Evolutionary conservation across 495 filamentous ascomycete species (phyloP), one percentile per base, ranked within the genome.

Genomic region (Podospora bellae-mahoneyi): DNA sequence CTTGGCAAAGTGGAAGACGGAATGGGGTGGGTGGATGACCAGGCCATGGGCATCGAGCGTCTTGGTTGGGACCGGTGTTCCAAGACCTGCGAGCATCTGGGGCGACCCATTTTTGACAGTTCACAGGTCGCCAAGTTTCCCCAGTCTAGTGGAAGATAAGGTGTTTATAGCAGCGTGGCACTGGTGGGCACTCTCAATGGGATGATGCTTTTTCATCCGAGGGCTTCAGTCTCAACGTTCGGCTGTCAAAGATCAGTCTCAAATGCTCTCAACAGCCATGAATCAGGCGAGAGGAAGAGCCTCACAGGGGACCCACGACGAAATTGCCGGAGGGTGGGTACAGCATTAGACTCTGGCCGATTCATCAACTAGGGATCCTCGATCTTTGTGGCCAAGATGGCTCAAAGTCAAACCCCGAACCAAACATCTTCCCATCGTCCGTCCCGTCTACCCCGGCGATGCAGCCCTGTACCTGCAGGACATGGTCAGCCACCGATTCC

Each of bases 1-100:
- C 55, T 44, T 66, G 64, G 55, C 55, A 34, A 66, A 66, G 64
- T 66, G 64, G 55, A 48, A 59, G 20, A n/a, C 64, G 54, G 27
- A 39, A 28, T 30, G 26, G 53, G 7, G n/a, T 15, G 32, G 5
- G 15, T 7, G 55, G 39, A 48, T 48, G 39, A 48, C 55, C 19
- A 58, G 10, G 13, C 55, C 55, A 58, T 58, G 6, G 55, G 5
- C 55, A 18, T 58, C 55, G 39, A 48, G 39, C 39, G 39, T 48
- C 39, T 48, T 48, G 39, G 39, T 48, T 48, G 39, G 39, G 39
- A 10, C 39, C 39, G 39, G 39, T 48, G 39, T 16, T 3, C 39
- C 39, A 48, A 48, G 39, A 48, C 39, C 7, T 48, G 39, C 39
- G 39, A 48, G 39, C 7, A 10, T 13, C 39, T 18, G 39, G 39